These are phyloP conservation scores for Fusarium sp. DNA, from an alignment of 2,329 filamentous ascomycete species.

Conservation along the genomic window DNA sequence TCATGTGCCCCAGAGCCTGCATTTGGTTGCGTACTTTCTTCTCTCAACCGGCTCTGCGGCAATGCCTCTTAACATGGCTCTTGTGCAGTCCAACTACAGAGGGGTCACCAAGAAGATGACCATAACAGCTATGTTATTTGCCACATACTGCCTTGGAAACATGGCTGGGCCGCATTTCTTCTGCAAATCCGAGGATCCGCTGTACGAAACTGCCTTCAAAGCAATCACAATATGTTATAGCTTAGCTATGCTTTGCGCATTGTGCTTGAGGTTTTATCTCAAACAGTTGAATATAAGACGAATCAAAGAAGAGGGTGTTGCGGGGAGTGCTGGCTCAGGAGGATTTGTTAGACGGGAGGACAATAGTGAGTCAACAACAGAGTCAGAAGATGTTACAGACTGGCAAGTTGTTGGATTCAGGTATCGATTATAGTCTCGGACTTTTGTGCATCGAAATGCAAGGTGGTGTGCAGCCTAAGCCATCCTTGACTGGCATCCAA, in stretches of 20 bases:
- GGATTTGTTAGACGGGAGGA: slow-evolving; percentile 51
- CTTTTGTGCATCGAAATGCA: neutral
- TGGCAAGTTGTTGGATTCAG: slow-evolving; percentile 69
- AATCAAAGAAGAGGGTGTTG: slow-evolving; percentile 56
- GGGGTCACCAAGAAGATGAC: slow-evolving; percentile 71
- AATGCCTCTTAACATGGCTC: slow-evolving; percentile 65
- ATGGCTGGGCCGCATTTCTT: slow-evolving; percentile 69
- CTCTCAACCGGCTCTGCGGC: slow-evolving; percentile 64
- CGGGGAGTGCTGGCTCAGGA: slow-evolving; percentile 56
- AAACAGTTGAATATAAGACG: slow-evolving; percentile 57
- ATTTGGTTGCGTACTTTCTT: slow-evolving; percentile 69
- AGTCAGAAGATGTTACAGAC: slow-evolving; percentile 69
- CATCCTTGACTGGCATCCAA: neutral
- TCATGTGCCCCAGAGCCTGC: slow-evolving; percentile 54
- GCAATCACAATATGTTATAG: slow-evolving; percentile 68
- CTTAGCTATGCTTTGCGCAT: slow-evolving; percentile 58
- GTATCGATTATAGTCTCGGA: slow-evolving; percentile 57
- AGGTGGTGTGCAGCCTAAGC: neutral
- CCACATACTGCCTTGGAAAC: slow-evolving; percentile 67
- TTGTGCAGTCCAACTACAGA: slow-evolving; percentile 66
- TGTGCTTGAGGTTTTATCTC: slow-evolving; percentile 61
- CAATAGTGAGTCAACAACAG: slow-evolving; percentile 49
- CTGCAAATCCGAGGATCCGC: slow-evolving; percentile 59
- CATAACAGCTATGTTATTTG: slow-evolving; percentile 65
- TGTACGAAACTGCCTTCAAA: slow-evolving; percentile 64